Evolutionary conservation across 345 rosid species (phyloP), one percentile per base, ranked within the genome.

Genomic region (Orychophragmus violaceus): DNA sequence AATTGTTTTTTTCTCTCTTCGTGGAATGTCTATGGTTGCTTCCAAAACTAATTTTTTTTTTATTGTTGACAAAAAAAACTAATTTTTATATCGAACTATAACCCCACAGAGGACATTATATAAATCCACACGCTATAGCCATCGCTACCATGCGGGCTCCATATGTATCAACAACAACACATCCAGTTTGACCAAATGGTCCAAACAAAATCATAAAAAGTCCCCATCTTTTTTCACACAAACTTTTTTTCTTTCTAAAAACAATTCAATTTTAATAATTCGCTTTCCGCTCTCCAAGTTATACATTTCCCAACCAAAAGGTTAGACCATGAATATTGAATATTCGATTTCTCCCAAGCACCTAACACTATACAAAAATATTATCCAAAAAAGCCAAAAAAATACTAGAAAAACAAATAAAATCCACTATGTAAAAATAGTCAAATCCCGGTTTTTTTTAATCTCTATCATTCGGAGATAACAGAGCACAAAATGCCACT

Each of bases 401-500:
- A 19, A 9, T 4, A 61, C 24, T 60, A 59, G 22, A 61, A 39
- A 14, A 51, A 45, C 1, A 55, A 41, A 45, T 13, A 3, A 83
- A 78, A 72, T 21, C 51, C 66, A 64, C 65, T 21, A 50, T 22
- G 39, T 53, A 29, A 48, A 57, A 64, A 52, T 13, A 52, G 25
- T 21, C 46, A 11, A 61, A 16, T 50, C 4, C 45, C 50, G 39
- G 23, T 28, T 42, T n/a, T n/a, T n/a, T 44, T 23, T 18, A 21
- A 30, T 55, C 23, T 76, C 57, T 66, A 50, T 83, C 75, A 82
- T 5, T 81, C 85, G 6, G 93, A 84, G 72, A 76, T 79, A 71
- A 84, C 66, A 12, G 87, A 82, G 37, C 80, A 71, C n/a, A n/a
- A n/a, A 37, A 63, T 63, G 32, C 83, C 84, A 71, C 89, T 85